These are phyloP conservation scores for Leccinum sublutescens DNA, from an alignment of 768 basidiomycete genomes.

Conservation along the genomic window DNA sequence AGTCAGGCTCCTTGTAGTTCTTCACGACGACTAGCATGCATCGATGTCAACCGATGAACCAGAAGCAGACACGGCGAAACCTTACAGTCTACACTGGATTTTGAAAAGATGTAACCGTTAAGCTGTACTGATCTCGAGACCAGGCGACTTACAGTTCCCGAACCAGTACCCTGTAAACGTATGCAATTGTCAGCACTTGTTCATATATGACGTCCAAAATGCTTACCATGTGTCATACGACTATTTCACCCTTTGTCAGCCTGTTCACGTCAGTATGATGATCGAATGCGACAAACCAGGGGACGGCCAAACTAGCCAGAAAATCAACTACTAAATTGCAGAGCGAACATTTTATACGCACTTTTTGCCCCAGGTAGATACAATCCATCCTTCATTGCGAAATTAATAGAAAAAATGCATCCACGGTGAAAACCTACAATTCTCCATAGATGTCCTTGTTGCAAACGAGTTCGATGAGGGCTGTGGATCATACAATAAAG, in stretches of 20 bases:
- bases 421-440: constrained; percentile 43
- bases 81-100: constrained; percentile 68
- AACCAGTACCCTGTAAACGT: constrained; percentile 56
- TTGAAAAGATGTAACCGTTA: not conserved
- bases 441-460: constrained; percentile 94
- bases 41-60: not conserved
- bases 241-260: constrained; percentile 27
- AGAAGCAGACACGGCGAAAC: not conserved
- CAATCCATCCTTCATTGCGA: constrained; percentile 72
- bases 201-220: not conserved
- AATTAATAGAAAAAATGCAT: not conserved
- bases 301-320: constrained; percentile 65
- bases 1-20: constrained; percentile 70
- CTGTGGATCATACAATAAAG: not conserved
- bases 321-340: constrained; percentile 6
- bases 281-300: constrained; percentile 45
- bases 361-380: constrained; percentile 96
- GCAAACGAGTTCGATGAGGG: not conserved
- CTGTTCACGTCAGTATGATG: not conserved
- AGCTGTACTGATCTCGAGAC: not conserved
- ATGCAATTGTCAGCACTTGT: constrained; percentile 3
- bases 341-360: constrained; percentile 25
- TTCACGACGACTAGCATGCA: constrained; percentile 61
- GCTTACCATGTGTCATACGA: constrained; percentile 60
- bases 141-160: constrained; percentile 64